Conservation (phyloP, 306 rosid species). For the Prunus armeniaca region DNA sequence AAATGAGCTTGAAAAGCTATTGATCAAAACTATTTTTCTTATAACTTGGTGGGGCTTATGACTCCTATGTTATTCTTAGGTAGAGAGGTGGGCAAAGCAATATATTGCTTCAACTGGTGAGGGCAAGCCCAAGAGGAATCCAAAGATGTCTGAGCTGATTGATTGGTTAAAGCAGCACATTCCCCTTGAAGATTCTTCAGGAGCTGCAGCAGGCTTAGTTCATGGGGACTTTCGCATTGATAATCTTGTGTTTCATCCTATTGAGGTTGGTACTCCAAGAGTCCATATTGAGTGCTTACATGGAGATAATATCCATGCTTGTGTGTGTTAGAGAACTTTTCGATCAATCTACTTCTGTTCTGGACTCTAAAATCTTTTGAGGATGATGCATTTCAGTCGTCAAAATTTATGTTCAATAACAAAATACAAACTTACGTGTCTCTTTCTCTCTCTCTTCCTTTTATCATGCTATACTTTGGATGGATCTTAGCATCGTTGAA, state of each 20-base stretch:
- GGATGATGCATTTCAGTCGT: background rate
- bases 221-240: slow-evolving; percentile 98
- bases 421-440: no score
- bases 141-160: slow-evolving; percentile 74
- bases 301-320: background rate
- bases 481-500: slow-evolving; percentile 1
- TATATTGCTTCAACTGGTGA: slow-evolving; percentile 75
- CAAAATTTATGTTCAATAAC: background rate
- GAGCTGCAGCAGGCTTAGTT: slow-evolving; percentile 69
- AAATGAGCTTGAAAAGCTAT: background rate
- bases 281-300: background rate
- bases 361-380: background rate
- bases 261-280: slow-evolving; percentile 55
- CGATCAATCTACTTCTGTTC: background rate
- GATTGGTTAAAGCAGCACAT: slow-evolving; percentile 74
- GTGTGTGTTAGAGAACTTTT: background rate
- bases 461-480: background rate
- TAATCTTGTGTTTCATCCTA: slow-evolving; percentile 87
- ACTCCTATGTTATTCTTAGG: slow-evolving; percentile 39
- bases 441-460: no score
- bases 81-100: slow-evolving; percentile 94
- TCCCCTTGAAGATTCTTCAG: slow-evolving; percentile 85
- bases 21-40: background rate
- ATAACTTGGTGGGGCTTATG: background rate
- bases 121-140: slow-evolving; percentile 75